A percentile compares a stretch with the other conserved stretches of the same genome.
Evolutionary conservation across 2,329 filamentous ascomycete species (phyloP).

Genomic region (Fusarium bulbicola): DNA sequence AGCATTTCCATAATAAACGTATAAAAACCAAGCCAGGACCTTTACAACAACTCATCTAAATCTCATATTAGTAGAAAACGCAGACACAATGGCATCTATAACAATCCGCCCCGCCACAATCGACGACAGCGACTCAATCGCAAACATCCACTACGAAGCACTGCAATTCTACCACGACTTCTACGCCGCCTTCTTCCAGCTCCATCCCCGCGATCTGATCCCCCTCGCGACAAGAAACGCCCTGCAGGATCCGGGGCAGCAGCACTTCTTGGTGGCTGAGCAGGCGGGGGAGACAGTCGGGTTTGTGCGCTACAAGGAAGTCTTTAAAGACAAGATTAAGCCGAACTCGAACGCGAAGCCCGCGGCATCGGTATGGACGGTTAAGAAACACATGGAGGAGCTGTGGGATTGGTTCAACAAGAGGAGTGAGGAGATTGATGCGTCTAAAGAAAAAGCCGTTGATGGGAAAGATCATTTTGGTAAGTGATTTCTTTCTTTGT

Average conservation of each 20-base stretch:
- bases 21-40: conserved; percentile 9
- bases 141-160: conserved; percentile 29
- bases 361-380: neutral
- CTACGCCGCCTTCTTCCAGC: conserved; percentile 35
- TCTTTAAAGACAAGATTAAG: neutral
- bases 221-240: conserved; percentile 20
- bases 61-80: neutral
- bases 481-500: neutral
- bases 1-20: neutral
- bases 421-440: conserved; percentile 32
- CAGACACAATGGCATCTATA: conserved; percentile 12
- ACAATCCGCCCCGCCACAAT: conserved; percentile 31
- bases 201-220: conserved; percentile 29
- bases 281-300: conserved; percentile 24
- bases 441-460: conserved; percentile 20
- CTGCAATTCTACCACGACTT: conserved; percentile 33
- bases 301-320: conserved; percentile 31
- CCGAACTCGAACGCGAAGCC: conserved; percentile 17
- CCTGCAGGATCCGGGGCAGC: conserved; percentile 19
- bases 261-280: conserved; percentile 29
- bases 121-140: conserved; percentile 29
- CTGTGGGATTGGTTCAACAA: conserved; percentile 32
- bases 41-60: neutral
- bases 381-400: conserved; percentile 33
- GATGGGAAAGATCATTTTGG: conserved; percentile 29